These are phyloP conservation scores for Myotisia sp. DNA, from an alignment of 2,329 filamentous ascomycete genomes.

Conservation along the genomic window DNA sequence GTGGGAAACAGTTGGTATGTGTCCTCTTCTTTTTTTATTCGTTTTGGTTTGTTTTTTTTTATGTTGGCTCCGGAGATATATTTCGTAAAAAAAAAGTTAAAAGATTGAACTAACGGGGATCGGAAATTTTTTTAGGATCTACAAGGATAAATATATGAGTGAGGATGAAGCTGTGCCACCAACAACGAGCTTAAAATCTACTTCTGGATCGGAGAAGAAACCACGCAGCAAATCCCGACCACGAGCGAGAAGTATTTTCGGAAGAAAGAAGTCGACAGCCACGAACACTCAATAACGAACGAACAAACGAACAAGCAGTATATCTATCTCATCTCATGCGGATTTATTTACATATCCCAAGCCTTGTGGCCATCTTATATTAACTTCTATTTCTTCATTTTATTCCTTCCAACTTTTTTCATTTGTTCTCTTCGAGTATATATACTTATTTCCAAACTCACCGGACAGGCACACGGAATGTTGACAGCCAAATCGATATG, in stretches of 20 bases:
- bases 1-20: slow-evolving; percentile 94
- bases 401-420: slow-evolving; percentile 11
- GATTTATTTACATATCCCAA: too few species aligned
- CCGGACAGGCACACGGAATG: too few species aligned
- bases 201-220: slow-evolving; percentile 38
- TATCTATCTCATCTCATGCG: slow-evolving; percentile 14
- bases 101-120: slow-evolving; percentile 8
- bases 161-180: slow-evolving; percentile 36
- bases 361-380: too few species aligned
- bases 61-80: too few species aligned
- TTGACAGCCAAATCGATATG: too few species aligned
- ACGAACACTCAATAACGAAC: slow-evolving; percentile 8
- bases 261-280: slow-evolving; percentile 39
- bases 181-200: slow-evolving; percentile 7
- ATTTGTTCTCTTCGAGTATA: slow-evolving; percentile 2
- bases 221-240: slow-evolving; percentile 61
- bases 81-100: slow-evolving; percentile 1
- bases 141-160: slow-evolving; percentile 81
- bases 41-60: slow-evolving; percentile 2
- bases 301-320: too few species aligned
- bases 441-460: not conserved
- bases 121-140: slow-evolving; percentile 51
- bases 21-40: slow-evolving; percentile 1
- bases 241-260: slow-evolving; percentile 50
- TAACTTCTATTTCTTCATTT: slow-evolving; percentile 1